Evolutionary conservation across 176 grass and related monocot species (phyloP), one percentile per base, ranked within the genome.

Genomic region (Tillandsia leiboldiana): DNA sequence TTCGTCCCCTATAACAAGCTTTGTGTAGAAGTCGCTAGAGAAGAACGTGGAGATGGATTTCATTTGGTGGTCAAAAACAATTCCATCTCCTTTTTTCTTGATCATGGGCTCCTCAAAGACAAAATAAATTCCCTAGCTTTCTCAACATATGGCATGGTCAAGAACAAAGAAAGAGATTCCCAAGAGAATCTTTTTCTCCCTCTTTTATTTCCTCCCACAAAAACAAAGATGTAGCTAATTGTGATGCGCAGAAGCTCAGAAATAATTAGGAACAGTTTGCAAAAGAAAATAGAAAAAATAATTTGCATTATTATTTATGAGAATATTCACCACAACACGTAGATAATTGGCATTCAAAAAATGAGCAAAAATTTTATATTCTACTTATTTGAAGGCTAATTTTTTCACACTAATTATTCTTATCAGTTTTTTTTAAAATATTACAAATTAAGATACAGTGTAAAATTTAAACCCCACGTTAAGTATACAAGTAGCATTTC

Each of bases 141-240:
- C 12, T 33, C 24, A 14, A 13, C 24, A 33, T n/a, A 47, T 10
- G 22, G 56, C 20, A 12, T 17, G 65, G 29, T 67, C 65, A 67
- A 67, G 10, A 67, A 47, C 65, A 67, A 15, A 61, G 15, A 15
- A 61, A 67, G 65, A 67, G 65, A 67, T 49, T 67, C 65, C 27
- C 65, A 15, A 49, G 33, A 33, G 33, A 15, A 67, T 18, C 26
- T 67, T 42, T 18, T 33, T 67, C 9, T 18, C 9, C 33, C 4
- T 61, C 17, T 61, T 61, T 67, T 67, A 61, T 61, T 61, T 61
- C 56, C 22, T 18, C 56, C 56, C 56, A 61, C 56, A 61, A 15
- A 20, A 18, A 15, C 33, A 42, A 23, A 61, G 56, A 23, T 15
- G 12, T 18, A 61, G 9, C 6, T 20, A 61, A 23, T 61, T 15